These are phyloP conservation scores for Penicillium verrucosum DNA, from an alignment of 2,329 filamentous ascomycete species.

Conservation along the genomic window DNA sequence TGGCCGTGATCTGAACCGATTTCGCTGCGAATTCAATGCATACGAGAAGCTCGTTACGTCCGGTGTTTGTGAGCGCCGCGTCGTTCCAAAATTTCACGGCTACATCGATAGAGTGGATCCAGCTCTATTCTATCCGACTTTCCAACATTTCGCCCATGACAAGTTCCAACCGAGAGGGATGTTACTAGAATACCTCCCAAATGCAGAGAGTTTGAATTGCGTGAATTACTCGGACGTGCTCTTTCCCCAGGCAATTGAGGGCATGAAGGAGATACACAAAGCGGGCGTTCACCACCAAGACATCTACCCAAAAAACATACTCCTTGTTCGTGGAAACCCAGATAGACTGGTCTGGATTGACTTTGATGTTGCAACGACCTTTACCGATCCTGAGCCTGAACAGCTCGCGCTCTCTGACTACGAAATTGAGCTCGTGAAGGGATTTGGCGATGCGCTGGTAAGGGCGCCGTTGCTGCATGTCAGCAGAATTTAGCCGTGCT, in stretches of 20 bases:
- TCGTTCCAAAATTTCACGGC: conserved; percentile 25
- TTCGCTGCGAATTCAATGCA: conserved; percentile 24
- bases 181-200: conserved; percentile 18
- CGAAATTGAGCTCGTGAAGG: conserved; percentile 16
- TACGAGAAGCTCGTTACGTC: conserved; percentile 18
- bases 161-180: conserved; percentile 14
- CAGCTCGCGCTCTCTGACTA: conserved; percentile 8
- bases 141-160: conserved; percentile 19
- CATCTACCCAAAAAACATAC: conserved; percentile 19
- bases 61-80: conserved; percentile 17
- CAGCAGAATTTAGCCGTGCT: neutral
- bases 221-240: conserved; percentile 20
- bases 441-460: conserved; percentile 15
- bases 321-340: conserved; percentile 15
- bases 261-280: conserved; percentile 20
- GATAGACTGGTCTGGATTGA: conserved; percentile 25
- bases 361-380: conserved; percentile 26
- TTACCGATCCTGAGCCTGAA: conserved; percentile 9
- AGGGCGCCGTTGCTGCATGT: neutral
- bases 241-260: conserved; percentile 16
- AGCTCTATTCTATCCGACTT: conserved; percentile 13
- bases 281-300: conserved; percentile 20
- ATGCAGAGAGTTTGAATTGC: conserved; percentile 17
- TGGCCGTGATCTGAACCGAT: conserved; percentile 26
- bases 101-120: conserved; percentile 22